Evolutionary conservation across 1,139 yeast species (phyloP).

Genomic region (Protomyces inundatus): DNA sequence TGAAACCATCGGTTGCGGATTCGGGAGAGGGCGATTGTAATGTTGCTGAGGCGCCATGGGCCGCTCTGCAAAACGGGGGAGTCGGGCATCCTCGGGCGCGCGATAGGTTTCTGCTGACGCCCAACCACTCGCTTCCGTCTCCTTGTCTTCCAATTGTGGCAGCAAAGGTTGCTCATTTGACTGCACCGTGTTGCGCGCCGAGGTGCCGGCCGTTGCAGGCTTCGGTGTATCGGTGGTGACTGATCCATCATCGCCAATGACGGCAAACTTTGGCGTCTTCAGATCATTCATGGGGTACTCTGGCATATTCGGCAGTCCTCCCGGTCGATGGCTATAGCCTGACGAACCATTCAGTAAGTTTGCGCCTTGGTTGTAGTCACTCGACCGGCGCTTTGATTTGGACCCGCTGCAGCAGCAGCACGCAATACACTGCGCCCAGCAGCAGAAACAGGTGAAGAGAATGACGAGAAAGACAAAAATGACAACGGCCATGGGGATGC

Average conservation of each 20-base stretch:
- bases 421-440: conserved; percentile 22
- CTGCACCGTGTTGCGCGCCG: neutral
- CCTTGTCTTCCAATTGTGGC: neutral
- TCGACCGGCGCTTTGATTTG: neutral
- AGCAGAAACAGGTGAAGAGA: conserved; percentile 29
- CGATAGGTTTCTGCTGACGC: neutral
- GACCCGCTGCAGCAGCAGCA: conserved; percentile 23
- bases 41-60: neutral
- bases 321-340: conserved; percentile 3
- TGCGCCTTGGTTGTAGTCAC: conserved; percentile 5
- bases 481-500: conserved; percentile 24
- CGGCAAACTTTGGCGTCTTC: conserved; percentile 19
- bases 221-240: conserved; percentile 10
- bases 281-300: conserved; percentile 12
- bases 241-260: conserved; percentile 24
- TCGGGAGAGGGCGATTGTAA: neutral
- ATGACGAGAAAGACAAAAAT: conserved; percentile 28
- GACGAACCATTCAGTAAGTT: conserved; percentile 1
- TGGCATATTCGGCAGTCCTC: conserved; percentile 20
- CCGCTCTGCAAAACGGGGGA: neutral
- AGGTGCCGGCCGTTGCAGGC: neutral
- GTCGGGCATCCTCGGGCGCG: neutral
- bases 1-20: neutral
- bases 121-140: neutral
- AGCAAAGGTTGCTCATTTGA: neutral